These are phyloP conservation scores for Xylariaceae sp. DNA, from an alignment of 2,329 filamentous ascomycete genomes.

Conservation along the genomic window DNA sequence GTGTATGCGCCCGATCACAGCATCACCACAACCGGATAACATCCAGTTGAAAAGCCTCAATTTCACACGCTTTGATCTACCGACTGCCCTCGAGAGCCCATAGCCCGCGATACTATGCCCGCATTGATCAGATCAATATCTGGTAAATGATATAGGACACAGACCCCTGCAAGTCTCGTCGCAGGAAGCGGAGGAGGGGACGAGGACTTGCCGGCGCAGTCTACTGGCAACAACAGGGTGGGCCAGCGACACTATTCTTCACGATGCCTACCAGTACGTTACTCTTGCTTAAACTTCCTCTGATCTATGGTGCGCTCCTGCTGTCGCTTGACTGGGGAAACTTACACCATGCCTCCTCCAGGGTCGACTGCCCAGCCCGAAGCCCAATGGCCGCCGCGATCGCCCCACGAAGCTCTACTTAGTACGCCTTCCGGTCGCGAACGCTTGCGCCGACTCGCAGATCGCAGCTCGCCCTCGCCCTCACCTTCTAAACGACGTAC, in stretches of 20 bases:
- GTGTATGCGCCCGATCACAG: too few species aligned
- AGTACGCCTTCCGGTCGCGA: constrained; percentile 75
- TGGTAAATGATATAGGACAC: constrained; percentile 10
- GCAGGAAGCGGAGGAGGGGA: constrained; percentile 7
- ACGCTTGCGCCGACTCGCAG: constrained; percentile 64
- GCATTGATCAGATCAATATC: constrained; percentile 4
- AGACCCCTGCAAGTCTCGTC: constrained; percentile 13
- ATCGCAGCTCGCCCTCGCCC: constrained; percentile 63
- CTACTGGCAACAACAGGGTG: neutral
- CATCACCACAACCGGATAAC: too few species aligned
- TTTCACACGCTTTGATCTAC: too few species aligned
- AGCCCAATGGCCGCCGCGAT: constrained; percentile 62
- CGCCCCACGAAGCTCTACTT: constrained; percentile 59
- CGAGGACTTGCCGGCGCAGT: neutral
- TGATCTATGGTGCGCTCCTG: neutral
- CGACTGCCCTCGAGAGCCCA: too few species aligned
- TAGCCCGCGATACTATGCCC: too few species aligned
- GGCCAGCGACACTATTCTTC: too few species aligned
- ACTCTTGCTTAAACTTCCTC: constrained; percentile 1
- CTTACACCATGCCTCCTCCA: constrained; percentile 14
- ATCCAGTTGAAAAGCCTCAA: too few species aligned
- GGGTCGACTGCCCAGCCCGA: constrained; percentile 34
- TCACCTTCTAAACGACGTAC: constrained; percentile 56
- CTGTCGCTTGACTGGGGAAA: constrained; percentile 3
- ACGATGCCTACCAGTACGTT: constrained; percentile 23